Base-by-base conservation (phyloP, 805 yeast species). In the Pichia nakasei region DNA sequence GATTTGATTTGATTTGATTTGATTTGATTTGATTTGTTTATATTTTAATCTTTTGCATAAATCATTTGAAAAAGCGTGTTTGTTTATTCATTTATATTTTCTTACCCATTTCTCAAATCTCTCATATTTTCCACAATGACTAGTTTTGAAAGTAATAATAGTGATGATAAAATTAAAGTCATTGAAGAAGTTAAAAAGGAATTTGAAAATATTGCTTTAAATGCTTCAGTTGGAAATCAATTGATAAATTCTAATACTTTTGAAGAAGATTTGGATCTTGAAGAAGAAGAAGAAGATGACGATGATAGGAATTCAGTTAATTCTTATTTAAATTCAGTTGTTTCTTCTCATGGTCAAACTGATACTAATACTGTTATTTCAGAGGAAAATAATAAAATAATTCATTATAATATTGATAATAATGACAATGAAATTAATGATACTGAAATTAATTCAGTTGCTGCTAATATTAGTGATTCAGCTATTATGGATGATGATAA, bases 161-260 rank as follows among this genome's bases (percentile, higher is more conserved):
- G 11, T 33, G 15, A 18, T 12, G 19, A 2, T 33, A 19, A 29
- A 29, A 29, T 29, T 15, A 29, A 29, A 29, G 27, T 11, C 3
- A 24, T 2, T 29, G 32, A 29, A 6, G 17, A 12, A 15, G 13
- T 29, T 29, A 13, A 12, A 12, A 9, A 9, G 13, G 13, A 29
- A 13, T 29, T 29, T 4, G 39, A 43, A 17, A 35, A 43, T 17
- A 35, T 43, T 11, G 31, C 24, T 22, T 26, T 43, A 9, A 39
- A 39, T 35, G 39, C 46, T 18, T 34, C 43, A 3, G 43, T 39
- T 35, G 39, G 36, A 9, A 35, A 29, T 29, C 9, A 29, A 29
- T 29, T 29, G 5, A 29, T 29, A 13, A 29, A 29, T 12, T 29
- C 32, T 6, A 29, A 29, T 15, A 29, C 13, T 6, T 29, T 29